phyloP scores from a whole-genome alignment of 1,284 basidiomycete genomes.

The Marasmius tenuissimus region DNA sequence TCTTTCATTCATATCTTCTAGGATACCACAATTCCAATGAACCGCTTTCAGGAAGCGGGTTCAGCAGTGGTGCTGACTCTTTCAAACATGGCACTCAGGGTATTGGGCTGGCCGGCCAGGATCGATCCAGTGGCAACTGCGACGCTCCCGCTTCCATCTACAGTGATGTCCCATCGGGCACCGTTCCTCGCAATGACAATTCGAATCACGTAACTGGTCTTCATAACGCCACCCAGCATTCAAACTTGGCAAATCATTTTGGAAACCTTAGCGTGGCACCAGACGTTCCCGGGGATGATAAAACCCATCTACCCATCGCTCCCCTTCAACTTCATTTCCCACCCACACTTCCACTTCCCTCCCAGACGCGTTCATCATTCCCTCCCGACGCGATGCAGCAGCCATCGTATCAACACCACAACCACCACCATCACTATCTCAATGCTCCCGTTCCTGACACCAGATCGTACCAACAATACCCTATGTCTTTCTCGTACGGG shows the following conservation, averaged over 20 bases:
- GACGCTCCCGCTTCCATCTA: constrained; percentile 1
- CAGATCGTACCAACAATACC: not conserved
- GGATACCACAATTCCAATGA: not conserved
- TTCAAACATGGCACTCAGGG: not conserved
- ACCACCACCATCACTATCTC: not conserved
- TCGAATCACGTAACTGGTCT: constrained; percentile 3
- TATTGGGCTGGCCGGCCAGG: not conserved
- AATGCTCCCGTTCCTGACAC: not conserved
- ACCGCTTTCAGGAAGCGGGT: not conserved
- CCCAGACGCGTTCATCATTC: not conserved
- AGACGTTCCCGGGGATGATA: not conserved
- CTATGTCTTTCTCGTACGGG: not conserved
- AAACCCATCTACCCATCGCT: not conserved
- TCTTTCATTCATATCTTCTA: not conserved
- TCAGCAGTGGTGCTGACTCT: not conserved
- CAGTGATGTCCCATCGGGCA: not conserved
- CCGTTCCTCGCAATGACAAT: not conserved
- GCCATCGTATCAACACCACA: not conserved
- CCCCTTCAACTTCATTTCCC: not conserved
- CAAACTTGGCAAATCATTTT: constrained; percentile 3
- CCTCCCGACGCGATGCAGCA: not conserved
- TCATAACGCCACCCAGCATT: not conserved
- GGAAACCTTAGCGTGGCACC: not conserved
- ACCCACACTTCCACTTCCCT: not conserved
- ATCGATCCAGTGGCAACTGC: not conserved